Evolutionary conservation across 2,329 filamentous ascomycete species (phyloP), one percentile per base, ranked within the genome.

Genomic region (Beauveria australis): DNA sequence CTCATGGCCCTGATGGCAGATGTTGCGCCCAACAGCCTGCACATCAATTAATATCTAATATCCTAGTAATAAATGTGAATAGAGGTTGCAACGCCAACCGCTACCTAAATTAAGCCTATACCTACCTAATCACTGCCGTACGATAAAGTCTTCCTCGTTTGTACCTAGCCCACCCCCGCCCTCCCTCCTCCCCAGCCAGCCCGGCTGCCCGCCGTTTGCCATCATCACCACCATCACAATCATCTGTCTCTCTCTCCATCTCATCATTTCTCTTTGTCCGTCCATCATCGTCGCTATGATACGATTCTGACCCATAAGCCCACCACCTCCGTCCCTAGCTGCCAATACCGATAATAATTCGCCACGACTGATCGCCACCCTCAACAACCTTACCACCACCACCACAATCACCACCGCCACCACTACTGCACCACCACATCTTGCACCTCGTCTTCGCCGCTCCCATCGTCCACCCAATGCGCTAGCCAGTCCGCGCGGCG

Each of bases 401-500:
- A 22, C 22, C 8, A 19, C 33, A n/a, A 41, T n/a, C 51, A 44
- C 37, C 52, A 26, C 18, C 37, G 52, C 33, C 49, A 19, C 30
- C 30, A 52, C 37, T 33, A 53, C 47, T 40, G 10, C 30, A 53
- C 30, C 12, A 40, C 30, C 30, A n/a, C 46, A 48, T 22, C 22
- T 37, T 12, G 5, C 46, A 6, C 46, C 46, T 48, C 46, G 5
- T 48, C 46, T 10, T 49, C 26, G 14, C 24, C 28, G 26, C 47
- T 49, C 28, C 24, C 22, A 44, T 46, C 41, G 40, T 33, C 48
- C 48, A 53, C 37, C 37, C 52, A 43, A 41, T 47, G n/a, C 43
- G 43, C 53, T 56, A 56, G 14, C 33, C 33, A 49, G 54, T 41
- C 44, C 44, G 18, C 44, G 43, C 54, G 54, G 54, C 54, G 54